Base-by-base conservation (phyloP, 306 rosid species). In the Fragaria vesca region DNA sequence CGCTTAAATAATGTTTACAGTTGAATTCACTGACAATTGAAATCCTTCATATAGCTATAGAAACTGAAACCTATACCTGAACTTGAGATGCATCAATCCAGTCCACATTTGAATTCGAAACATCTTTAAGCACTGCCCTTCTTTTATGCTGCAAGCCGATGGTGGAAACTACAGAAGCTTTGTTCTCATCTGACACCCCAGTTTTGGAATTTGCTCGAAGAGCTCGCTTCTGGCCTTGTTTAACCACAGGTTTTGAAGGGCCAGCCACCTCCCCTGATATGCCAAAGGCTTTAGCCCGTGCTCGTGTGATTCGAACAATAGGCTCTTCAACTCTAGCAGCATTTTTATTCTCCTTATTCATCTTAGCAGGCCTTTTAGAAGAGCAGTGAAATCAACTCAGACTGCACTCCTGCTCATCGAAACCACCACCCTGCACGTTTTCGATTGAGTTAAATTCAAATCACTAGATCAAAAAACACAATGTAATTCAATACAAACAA, bases 41-140 rank as follows among this genome's bases (percentile, higher is more conserved):
- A 34, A 40, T 26, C 57, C 9, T 36, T 21, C 62, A 71, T 11
- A 55, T 73, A 32, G 24, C 66, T 10, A 9, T 43, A 72, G 21
- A 71, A 34, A 76, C 52, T 11, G 6, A 46, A 67, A 72, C 36
- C 24, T 54, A 38, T 81, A 90, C 99, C 96, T 74, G 90, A 84
- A 77, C 30, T n/a, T 81, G 78, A 62, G 89, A 80, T 50, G 83
- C 76, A 71, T 77, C 38, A 36, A 3, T 67, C 73, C 48, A 30
- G 30, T 80, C 84, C 28, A 42, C 79, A 47, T 58, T 40, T 26
- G 83, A 52, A 55, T 72, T 95, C 28, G 93, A 85, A 26, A 87
- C 89, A 85, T 96, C 97, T 54, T 61, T 80, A 21, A 96, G 96
- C 68, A 85, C 91, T 12, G 91, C 92, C 85, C 89, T 88, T 82